Evolutionary conservation across 257 asterid genomes (phyloP).

Genomic region (Verbascum thapsus): DNA sequence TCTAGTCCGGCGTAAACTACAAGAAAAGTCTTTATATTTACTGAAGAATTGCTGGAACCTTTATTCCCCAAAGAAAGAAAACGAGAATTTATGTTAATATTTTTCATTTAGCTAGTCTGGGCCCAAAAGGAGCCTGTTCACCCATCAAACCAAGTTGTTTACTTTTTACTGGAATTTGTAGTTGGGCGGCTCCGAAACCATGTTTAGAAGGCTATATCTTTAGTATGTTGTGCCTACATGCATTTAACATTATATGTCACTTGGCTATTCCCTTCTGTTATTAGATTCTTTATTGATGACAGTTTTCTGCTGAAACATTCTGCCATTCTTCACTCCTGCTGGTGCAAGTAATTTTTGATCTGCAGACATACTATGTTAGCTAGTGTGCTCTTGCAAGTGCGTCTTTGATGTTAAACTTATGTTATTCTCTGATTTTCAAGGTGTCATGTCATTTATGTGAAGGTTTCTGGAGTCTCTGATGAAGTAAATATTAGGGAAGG

Average conservation of each 20-base stretch:
- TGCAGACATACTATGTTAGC: background rate
- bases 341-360: slow-evolving; percentile 1
- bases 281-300: background rate
- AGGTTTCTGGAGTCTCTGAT: background rate
- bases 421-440: slow-evolving; percentile 18
- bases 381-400: background rate
- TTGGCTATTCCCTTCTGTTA: background rate
- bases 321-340: background rate
- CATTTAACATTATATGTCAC: slow-evolving; percentile 11
- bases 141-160: background rate
- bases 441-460: slow-evolving; percentile 1
- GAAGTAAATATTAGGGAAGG: background rate
- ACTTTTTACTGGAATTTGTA: slow-evolving; percentile 4
- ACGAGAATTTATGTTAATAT: background rate
- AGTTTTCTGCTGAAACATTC: slow-evolving; percentile 3
- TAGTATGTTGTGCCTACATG: slow-evolving; percentile 12
- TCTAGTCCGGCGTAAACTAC: background rate
- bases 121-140: background rate
- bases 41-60: background rate
- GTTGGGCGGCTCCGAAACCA: slow-evolving; percentile 1
- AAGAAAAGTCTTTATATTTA: slow-evolving; percentile 18
- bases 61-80: background rate
- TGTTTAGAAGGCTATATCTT: slow-evolving; percentile 8
- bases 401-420: slow-evolving; percentile 8
- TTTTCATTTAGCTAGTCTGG: background rate